These are phyloP conservation scores for Colletotrichum simmondsii DNA, from an alignment of 2,329 filamentous ascomycete species.

Conservation along the genomic window DNA sequence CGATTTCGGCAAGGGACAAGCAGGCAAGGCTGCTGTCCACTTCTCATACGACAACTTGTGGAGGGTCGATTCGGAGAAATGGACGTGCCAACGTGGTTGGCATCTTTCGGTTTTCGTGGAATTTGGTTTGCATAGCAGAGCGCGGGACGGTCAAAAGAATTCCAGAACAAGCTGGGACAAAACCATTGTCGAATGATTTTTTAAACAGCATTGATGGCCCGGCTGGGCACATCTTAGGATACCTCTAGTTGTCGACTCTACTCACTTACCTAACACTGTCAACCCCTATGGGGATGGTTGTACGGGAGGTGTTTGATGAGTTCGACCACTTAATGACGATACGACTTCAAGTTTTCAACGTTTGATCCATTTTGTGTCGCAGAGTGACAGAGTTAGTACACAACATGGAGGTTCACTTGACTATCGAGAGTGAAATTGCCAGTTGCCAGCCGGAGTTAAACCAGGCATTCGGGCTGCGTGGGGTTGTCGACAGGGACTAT, in stretches of 20 bases:
- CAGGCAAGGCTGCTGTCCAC: constrained; percentile 2
- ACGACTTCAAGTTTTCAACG: background rate
- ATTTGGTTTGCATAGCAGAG: constrained; percentile 37
- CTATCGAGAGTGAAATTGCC: background rate
- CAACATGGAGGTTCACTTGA: too few species aligned
- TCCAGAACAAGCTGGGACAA: constrained; percentile 22
- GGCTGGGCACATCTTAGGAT: background rate
- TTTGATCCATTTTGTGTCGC: background rate
- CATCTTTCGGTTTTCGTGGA: constrained; percentile 18
- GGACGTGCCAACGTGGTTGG: background rate
- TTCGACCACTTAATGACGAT: constrained; percentile 11
- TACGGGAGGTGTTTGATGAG: background rate
- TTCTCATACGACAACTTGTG: constrained; percentile 6
- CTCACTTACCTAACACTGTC: background rate
- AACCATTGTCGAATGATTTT: constrained; percentile 17
- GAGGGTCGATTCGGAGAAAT: background rate
- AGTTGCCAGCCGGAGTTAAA: background rate
- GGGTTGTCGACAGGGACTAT: background rate
- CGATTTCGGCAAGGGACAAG: background rate
- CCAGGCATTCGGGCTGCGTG: background rate
- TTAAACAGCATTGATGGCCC: constrained; percentile 16
- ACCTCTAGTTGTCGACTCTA: background rate
- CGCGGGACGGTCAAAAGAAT: constrained; percentile 23
- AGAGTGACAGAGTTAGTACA: background rate
- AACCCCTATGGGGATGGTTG: background rate